Base-by-base conservation (phyloP, 1,284 basidiomycete species). In the Farysia itapuensis region DNA sequence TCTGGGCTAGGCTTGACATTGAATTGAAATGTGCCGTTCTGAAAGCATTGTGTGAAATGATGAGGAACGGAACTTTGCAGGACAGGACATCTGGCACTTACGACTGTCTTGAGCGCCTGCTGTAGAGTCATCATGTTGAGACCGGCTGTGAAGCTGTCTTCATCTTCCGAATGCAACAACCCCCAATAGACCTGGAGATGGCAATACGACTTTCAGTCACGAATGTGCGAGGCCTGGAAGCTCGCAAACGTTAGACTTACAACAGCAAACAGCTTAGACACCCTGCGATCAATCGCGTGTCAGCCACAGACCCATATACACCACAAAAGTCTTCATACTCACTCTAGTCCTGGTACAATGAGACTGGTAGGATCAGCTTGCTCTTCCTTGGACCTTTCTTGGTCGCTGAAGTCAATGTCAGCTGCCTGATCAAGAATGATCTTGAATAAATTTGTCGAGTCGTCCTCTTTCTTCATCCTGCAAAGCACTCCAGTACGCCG, bases 21-120 rank as follows among this genome's bases (percentile, higher is more conserved):
- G 46, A 69, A 67, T n/a, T 40, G 46, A 39, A 70, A 71, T 13
- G 39, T 49, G 4, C 67, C 67, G 28, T 69, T 67, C 42, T 43
- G 25, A 28, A 28, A 28, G 26, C 9, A 28, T 11, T n/a, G n/a
- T 28, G n/a, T 11, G n/a, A n/a, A 28, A n/a, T 28, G 11, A 28
- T 9, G n/a, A 28, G n/a, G 26, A 28, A 28, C n/a, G 11, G 26
- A 28, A 9, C 11, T 28, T n/a, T 11, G 26, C 26, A 28, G n/a
- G 26, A 9, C 26, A 11, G 26, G 26, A 11, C n/a, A 9, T 9
- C 18, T 9, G 13, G 14, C 12, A 43, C 42, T 43, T 20, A 43
- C 42, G 41, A 70, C 59, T 1, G 58, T 40, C 34, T 70, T 70
- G 29, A 63, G 44, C 15, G 65, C 65, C 34, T 68, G 49, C 11